Evolutionary conservation across 345 rosid species (phyloP).

Genomic region (Adansonia digitata): DNA sequence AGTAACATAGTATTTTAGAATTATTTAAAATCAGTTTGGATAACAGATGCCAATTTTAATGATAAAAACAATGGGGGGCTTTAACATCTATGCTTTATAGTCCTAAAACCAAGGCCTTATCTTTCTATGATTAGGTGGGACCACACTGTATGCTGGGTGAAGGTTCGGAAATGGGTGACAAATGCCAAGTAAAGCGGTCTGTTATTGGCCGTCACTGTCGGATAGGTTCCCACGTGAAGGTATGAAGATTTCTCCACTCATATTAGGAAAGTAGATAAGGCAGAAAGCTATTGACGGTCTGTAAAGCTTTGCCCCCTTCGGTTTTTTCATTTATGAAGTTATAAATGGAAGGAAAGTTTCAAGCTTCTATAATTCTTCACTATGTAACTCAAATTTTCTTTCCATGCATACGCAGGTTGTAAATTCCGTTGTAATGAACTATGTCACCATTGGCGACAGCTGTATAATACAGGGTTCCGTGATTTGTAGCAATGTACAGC

Average conservation of each 20-base stretch:
- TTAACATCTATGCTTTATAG: not conserved
- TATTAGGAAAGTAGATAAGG: not conserved
- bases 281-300: not conserved
- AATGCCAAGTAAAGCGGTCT: constrained; percentile 93
- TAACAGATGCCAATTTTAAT: not conserved
- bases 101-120: not conserved
- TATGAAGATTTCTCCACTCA: constrained; percentile 20
- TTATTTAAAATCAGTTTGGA: not conserved
- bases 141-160: constrained; percentile 91
- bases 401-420: constrained; percentile 53
- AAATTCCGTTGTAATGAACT: constrained; percentile 87
- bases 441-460: constrained; percentile 83
- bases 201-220: constrained; percentile 94
- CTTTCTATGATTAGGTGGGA: constrained; percentile 55
- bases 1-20: too few species aligned
- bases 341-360: not conserved
- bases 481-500: constrained; percentile 83
- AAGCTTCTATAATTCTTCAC: not conserved
- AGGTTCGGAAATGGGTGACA: constrained; percentile 95
- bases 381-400: not conserved
- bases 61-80: not conserved
- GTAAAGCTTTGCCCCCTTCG: not conserved
- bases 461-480: constrained; percentile 94
- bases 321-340: not conserved
- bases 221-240: constrained; percentile 97